phyloP scores from a whole-genome alignment of 176 grass and related monocot species.

The Triticum turgidum region DNA sequence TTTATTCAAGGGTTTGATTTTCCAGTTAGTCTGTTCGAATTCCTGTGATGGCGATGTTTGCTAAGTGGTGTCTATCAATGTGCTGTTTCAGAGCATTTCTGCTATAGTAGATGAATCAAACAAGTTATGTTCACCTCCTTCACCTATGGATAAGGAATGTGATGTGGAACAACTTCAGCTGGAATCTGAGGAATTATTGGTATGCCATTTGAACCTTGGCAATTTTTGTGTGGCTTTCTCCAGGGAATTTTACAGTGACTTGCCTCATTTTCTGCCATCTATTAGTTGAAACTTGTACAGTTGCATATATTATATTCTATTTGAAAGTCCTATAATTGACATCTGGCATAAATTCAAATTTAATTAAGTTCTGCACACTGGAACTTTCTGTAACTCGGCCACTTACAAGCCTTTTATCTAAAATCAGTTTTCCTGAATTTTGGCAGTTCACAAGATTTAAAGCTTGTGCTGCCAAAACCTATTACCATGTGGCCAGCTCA shows the following conservation, averaged over 20 bases:
- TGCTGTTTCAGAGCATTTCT: conserved; percentile 22
- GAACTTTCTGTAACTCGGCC: background rate
- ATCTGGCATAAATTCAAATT: background rate
- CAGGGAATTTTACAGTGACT: background rate
- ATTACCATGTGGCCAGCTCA: background rate
- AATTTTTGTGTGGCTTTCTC: background rate
- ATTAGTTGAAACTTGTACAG: background rate
- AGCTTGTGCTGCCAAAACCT: background rate
- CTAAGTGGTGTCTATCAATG: conserved; percentile 18
- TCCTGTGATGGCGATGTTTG: background rate
- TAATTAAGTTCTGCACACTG: background rate
- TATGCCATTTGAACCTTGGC: background rate
- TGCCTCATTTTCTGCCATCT: background rate
- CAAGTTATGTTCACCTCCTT: background rate
- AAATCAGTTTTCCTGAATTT: background rate
- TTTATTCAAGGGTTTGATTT: background rate
- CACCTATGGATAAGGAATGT: background rate
- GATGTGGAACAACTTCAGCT: background rate
- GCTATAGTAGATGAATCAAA: background rate
- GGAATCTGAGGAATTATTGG: conserved; percentile 9
- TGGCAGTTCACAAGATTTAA: background rate
- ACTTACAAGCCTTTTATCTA: background rate
- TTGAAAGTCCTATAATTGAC: background rate
- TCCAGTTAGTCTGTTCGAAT: background rate
- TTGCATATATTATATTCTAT: background rate